Conservation (phyloP, 1,139 yeast species). For the Sugiyamaella paludigena region DNA sequence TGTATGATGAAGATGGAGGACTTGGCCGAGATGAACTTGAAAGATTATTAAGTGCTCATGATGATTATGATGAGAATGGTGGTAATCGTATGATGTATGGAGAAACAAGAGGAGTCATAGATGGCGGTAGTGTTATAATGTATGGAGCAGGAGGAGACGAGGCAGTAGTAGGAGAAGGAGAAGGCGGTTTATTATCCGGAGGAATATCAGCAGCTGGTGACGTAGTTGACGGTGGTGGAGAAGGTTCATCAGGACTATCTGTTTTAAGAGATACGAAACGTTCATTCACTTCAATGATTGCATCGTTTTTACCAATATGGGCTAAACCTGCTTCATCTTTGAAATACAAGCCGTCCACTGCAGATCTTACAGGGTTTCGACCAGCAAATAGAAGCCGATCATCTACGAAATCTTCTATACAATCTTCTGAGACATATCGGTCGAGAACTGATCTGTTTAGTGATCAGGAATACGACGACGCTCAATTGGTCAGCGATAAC, state of each 20-base stretch:
- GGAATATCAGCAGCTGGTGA: too few species aligned
- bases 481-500: slow-evolving; percentile 31
- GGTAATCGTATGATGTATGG: not conserved
- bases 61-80: slow-evolving; percentile 12
- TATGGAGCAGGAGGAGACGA: not conserved
- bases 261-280: slow-evolving; percentile 1
- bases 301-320: slow-evolving; percentile 20
- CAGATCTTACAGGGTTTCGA: slow-evolving; percentile 24
- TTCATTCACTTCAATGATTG: slow-evolving; percentile 14
- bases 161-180: slow-evolving; percentile 2
- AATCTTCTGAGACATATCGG: slow-evolving; percentile 29
- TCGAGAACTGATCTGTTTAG: slow-evolving; percentile 31
- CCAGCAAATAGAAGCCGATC: slow-evolving; percentile 24
- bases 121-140: not conserved
- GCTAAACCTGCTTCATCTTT: slow-evolving; percentile 11
- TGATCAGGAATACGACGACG: slow-evolving; percentile 31
- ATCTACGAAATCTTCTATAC: slow-evolving; percentile 28
- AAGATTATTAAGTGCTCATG: slow-evolving; percentile 26
- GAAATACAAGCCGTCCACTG: slow-evolving; percentile 26
- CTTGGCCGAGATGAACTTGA: slow-evolving; percentile 33
- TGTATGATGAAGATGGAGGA: slow-evolving; percentile 34
- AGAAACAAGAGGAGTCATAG: slow-evolving; percentile 7
- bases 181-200: too few species aligned
- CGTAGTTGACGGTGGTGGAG: not conserved
- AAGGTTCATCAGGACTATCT: slow-evolving; percentile 1